Percentiles rank a stretch among this genome's conserved stretches.
These are phyloP conservation scores for Beta vulgaris DNA, from an alignment of 148 eudicot genomes.

Conservation along the genomic window DNA sequence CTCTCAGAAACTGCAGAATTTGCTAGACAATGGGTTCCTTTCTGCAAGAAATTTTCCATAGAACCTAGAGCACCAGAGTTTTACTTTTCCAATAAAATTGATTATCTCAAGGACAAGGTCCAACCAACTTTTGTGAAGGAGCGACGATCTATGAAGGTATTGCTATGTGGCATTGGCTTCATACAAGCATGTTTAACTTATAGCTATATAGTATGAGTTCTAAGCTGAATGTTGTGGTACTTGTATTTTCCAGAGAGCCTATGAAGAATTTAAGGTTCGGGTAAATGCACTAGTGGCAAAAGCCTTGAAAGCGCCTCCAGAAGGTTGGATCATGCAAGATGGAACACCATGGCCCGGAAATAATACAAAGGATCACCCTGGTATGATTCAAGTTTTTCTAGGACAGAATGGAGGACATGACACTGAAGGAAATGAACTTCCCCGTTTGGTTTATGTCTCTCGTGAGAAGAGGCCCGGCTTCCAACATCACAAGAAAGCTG, in stretches of 20 bases:
- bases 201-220: background rate
- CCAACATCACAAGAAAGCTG: conserved; percentile 99
- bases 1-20: conserved; percentile 97
- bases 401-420: conserved; percentile 97
- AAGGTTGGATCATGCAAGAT: conserved; percentile 99
- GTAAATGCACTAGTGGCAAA: conserved; percentile 90
- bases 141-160: conserved; percentile 95
- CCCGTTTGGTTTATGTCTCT: conserved; percentile 93
- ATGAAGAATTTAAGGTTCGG: conserved; percentile 93
- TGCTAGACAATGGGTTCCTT: conserved; percentile 96
- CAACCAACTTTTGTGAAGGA: conserved; percentile 98
- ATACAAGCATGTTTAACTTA: background rate
- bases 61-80: conserved; percentile 97
- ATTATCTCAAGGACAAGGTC: conserved; percentile 92
- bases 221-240: conserved; percentile 13
- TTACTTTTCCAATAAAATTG: conserved; percentile 81
- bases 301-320: conserved; percentile 78
- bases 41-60: conserved; percentile 84
- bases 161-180: conserved; percentile 11
- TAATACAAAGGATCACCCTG: conserved; percentile 95
- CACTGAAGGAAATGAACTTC: conserved; percentile 94
- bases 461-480: conserved; percentile 99
- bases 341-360: conserved; percentile 99
- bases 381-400: conserved; percentile 97
- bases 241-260: conserved; percentile 70